Evolutionary conservation across 106 monocot genomes (phyloP).

Genomic region (Acorus calamus): DNA sequence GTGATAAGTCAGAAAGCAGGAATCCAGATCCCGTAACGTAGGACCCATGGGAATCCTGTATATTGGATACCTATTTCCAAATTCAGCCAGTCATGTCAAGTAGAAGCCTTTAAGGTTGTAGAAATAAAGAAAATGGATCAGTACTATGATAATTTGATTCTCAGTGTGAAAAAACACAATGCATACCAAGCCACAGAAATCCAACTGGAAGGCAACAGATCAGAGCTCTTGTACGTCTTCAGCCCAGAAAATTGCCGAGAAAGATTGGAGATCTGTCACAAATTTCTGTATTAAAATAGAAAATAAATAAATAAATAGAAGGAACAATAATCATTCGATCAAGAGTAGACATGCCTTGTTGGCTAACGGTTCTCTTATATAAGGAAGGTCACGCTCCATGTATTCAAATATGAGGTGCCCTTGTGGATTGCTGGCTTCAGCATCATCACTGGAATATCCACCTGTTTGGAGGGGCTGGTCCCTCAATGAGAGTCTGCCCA

Average conservation of each 20-base stretch:
- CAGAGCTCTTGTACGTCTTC: constrained; percentile 71
- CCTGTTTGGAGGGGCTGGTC: constrained; percentile 2
- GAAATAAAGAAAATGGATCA: no score
- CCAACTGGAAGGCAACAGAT: constrained; percentile 83
- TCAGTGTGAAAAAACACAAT: background rate
- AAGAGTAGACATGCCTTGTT: constrained; percentile 15
- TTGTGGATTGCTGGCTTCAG: constrained; percentile 1
- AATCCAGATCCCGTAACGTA: constrained; percentile 78
- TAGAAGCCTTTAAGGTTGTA: no score
- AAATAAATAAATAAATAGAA: no score
- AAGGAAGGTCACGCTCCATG: constrained; percentile 24
- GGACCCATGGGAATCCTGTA: constrained; percentile 94
- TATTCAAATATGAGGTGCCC: constrained; percentile 21
- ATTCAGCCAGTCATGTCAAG: background rate
- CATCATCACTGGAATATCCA: constrained; percentile 11
- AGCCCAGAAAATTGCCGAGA: constrained; percentile 62
- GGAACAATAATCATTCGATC: background rate
- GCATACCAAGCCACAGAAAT: constrained; percentile 94
- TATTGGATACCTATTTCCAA: constrained; percentile 76
- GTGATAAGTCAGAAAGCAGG: constrained; percentile 86
- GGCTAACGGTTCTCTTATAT: constrained; percentile 35
- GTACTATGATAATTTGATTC: no score
- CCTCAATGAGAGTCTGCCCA: background rate
- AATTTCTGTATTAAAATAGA: no score
- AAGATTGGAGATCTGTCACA: constrained; percentile 54